Evolutionary conservation across 441 rosid genomes (phyloP).

Genomic region (Bocquillonia castaneifolia): DNA sequence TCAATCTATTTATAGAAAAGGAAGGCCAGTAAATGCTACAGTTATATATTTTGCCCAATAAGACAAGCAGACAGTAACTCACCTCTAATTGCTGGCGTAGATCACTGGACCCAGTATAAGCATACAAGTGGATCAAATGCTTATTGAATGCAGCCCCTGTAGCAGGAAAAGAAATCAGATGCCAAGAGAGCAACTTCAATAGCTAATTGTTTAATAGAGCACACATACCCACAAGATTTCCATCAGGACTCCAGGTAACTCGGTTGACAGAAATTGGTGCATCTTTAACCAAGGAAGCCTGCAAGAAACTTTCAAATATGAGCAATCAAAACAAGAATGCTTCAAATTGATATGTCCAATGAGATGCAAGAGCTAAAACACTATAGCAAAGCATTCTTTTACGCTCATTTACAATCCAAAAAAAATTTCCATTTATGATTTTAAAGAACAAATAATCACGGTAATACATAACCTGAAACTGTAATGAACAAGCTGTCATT

Average conservation of each 20-base stretch:
- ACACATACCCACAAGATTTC: conserved; percentile 67
- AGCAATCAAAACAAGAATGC: conserved; percentile 20
- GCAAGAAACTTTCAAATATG: conserved; percentile 26
- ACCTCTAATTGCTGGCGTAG: conserved; percentile 70
- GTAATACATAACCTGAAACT: conserved; percentile 55
- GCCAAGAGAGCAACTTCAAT: conserved; percentile 10
- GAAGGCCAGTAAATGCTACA: conserved; percentile 20
- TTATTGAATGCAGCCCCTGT: conserved; percentile 77
- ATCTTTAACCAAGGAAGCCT: conserved; percentile 60
- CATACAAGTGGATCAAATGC: conserved; percentile 68
- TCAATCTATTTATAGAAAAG: conserved; percentile 54
- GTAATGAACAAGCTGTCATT: conserved; percentile 37
- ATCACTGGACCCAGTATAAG: conserved; percentile 54
- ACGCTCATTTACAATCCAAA: background rate
- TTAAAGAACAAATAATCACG: background rate
- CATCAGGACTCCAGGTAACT: conserved; percentile 88
- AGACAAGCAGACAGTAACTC: conserved; percentile 19
- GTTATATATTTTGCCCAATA: conserved; percentile 8
- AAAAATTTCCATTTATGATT: background rate
- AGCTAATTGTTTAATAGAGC: conserved; percentile 1
- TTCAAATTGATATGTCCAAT: conserved; percentile 7
- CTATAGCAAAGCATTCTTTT: background rate
- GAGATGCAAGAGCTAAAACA: background rate
- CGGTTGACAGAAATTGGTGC: conserved; percentile 56
- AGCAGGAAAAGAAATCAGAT: conserved; percentile 30